Evolutionary conservation across 345 rosid species (phyloP).

Genomic region (Aurinia saxatilis): DNA sequence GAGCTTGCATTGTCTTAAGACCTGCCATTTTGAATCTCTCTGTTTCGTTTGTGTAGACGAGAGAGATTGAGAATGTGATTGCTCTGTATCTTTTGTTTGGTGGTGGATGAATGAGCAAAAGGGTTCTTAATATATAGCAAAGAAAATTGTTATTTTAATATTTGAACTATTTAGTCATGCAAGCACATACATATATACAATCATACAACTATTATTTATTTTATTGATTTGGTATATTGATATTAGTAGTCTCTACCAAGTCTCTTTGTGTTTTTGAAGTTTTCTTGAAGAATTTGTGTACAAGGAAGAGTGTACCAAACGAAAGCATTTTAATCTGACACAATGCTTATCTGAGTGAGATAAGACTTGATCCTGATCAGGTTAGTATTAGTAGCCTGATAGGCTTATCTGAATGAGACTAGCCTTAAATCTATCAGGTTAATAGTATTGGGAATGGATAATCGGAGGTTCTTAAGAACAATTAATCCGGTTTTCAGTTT

Average conservation of each 20-base stretch:
- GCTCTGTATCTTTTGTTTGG: conserved; percentile 18
- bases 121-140: conserved; percentile 1
- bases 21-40: conserved; percentile 31
- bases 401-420: too few relatives aligned
- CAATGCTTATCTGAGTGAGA: too few relatives aligned
- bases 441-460: too few relatives aligned
- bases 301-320: background rate
- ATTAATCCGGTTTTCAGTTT: too few relatives aligned
- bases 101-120: background rate
- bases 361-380: too few relatives aligned
- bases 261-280: background rate
- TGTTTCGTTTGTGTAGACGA: conserved; percentile 10
- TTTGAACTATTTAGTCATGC: conserved; percentile 12
- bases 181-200: conserved; percentile 9
- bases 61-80: conserved; percentile 1
- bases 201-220: background rate
- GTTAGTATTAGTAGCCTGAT: too few relatives aligned
- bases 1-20: conserved; percentile 35
- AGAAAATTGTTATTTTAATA: conserved; percentile 2
- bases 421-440: too few relatives aligned
- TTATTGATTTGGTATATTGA: background rate
- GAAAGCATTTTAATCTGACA: background rate
- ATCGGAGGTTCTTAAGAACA: too few relatives aligned
- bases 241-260: conserved; percentile 17
- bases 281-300: conserved; percentile 2